A percentile compares a stretch with the other conserved stretches of the same genome.
Conservation (phyloP, 2,329 filamentous ascomycete genomes). For the Fusarium sp. region DNA sequence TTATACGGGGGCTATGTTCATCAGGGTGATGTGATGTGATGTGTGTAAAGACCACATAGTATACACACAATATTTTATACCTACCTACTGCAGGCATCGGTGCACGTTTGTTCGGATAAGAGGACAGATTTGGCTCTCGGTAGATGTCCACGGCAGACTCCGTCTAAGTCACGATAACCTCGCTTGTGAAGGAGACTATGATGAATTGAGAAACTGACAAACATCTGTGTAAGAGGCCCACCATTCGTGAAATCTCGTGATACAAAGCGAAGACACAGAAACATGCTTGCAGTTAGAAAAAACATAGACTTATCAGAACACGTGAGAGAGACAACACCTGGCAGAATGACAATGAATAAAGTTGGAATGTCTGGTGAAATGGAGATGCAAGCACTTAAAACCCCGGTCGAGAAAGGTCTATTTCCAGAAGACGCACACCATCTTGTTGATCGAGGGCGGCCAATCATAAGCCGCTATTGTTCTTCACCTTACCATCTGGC, state of each 20-base stretch:
- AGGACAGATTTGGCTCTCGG: slow-evolving; percentile 4
- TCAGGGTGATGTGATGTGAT: background rate
- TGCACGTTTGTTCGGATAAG: slow-evolving; percentile 5
- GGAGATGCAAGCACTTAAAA: slow-evolving; percentile 44
- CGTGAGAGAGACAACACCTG: background rate
- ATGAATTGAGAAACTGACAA: background rate
- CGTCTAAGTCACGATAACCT: slow-evolving; percentile 7
- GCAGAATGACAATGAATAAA: background rate
- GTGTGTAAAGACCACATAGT: background rate
- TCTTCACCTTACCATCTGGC: slow-evolving; percentile 26
- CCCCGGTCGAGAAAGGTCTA: slow-evolving; percentile 36
- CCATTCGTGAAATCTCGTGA: background rate
- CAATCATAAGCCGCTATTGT: slow-evolving; percentile 30
- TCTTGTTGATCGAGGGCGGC: slow-evolving; percentile 12
- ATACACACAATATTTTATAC: background rate
- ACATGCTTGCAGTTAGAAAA: background rate
- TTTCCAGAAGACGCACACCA: slow-evolving; percentile 23
- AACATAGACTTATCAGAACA: background rate
- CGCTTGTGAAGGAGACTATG: background rate
- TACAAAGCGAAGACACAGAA: background rate
- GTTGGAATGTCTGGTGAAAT: slow-evolving; percentile 2
- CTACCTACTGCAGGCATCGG: background rate
- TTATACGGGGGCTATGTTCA: background rate
- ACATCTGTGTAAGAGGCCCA: background rate
- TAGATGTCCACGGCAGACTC: slow-evolving; percentile 19